Evolutionary conservation across 2,329 filamentous ascomycete genomes (phyloP).

Genomic region (Arthrinium phaeospermum): DNA sequence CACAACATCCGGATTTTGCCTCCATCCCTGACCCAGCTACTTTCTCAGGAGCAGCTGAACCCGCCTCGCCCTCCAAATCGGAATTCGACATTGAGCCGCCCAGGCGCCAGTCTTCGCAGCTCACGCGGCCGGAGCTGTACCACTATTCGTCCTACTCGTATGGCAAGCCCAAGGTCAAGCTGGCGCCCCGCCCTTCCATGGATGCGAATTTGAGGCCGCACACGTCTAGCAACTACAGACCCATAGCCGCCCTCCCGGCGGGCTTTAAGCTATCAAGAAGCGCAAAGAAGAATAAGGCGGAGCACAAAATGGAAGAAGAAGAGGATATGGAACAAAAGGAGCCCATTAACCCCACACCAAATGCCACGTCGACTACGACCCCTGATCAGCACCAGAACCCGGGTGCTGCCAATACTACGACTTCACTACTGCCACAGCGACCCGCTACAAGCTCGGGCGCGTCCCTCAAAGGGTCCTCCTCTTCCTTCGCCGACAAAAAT

Average conservation of each 20-base stretch:
- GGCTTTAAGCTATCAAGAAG: slow-evolving; percentile 74
- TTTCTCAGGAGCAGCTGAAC: slow-evolving; percentile 52
- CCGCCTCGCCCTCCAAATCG: neutral
- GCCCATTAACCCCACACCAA: slow-evolving; percentile 43
- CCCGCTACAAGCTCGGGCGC: slow-evolving; percentile 53
- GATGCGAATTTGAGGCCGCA: slow-evolving; percentile 67
- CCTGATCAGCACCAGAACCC: slow-evolving; percentile 36
- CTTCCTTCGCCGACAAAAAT: slow-evolving; percentile 44
- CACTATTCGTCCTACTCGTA: slow-evolving; percentile 55
- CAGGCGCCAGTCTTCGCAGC: slow-evolving; percentile 57
- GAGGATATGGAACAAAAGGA: slow-evolving; percentile 36
- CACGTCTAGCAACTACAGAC: slow-evolving; percentile 67
- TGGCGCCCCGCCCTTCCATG: slow-evolving; percentile 82
- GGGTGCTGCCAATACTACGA: slow-evolving; percentile 27
- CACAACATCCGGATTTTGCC: slow-evolving; percentile 57
- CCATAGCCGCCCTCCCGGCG: slow-evolving; percentile 79
- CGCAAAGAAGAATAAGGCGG: slow-evolving; percentile 55
- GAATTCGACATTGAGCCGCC: slow-evolving; percentile 48
- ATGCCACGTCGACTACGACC: slow-evolving; percentile 43
- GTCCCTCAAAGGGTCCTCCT: slow-evolving; percentile 47
- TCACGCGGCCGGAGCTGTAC: slow-evolving; percentile 57
- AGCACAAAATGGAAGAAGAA: slow-evolving; percentile 38
- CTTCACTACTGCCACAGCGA: slow-evolving; percentile 43
- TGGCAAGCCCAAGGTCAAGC: slow-evolving; percentile 82
- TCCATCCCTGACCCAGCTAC: slow-evolving; percentile 56